phyloP scores from a whole-genome alignment of 257 asterid species.

The Capsicum pubescens region DNA sequence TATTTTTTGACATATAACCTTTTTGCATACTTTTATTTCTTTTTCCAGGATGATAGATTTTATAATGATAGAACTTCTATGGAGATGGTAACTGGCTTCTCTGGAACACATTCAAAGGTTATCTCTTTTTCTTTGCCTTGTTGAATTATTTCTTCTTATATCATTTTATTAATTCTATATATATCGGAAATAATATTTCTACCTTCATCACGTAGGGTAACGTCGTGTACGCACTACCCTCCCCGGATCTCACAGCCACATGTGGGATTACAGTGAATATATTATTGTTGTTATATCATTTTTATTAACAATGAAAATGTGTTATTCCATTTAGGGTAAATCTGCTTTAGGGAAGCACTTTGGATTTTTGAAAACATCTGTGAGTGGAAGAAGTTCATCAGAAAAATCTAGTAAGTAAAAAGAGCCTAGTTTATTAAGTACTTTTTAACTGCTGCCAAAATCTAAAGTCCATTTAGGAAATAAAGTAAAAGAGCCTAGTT shows the following conservation, averaged over 20 bases:
- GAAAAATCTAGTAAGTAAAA: constrained; percentile 30
- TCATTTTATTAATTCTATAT: background rate
- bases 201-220: background rate
- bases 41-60: constrained; percentile 57
- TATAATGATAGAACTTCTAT: constrained; percentile 37
- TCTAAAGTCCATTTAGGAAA: background rate
- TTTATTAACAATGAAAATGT: background rate
- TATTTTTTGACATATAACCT: constrained; percentile 21
- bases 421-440: background rate
- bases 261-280: background rate
- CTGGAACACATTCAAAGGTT: constrained; percentile 63
- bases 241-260: background rate
- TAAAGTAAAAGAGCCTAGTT: background rate
- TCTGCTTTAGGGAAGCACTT: constrained; percentile 59
- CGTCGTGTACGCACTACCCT: background rate
- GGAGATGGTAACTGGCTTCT: constrained; percentile 45
- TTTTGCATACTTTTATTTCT: background rate
- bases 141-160: background rate
- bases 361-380: constrained; percentile 38
- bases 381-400: constrained; percentile 29
- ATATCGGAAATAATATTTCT: background rate
- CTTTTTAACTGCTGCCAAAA: background rate
- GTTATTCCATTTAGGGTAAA: constrained; percentile 52
- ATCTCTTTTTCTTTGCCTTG: background rate
- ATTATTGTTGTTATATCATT: background rate